phyloP scores from a whole-genome alignment of 352 stramenopile species.

The Phytophthora constricta region DNA sequence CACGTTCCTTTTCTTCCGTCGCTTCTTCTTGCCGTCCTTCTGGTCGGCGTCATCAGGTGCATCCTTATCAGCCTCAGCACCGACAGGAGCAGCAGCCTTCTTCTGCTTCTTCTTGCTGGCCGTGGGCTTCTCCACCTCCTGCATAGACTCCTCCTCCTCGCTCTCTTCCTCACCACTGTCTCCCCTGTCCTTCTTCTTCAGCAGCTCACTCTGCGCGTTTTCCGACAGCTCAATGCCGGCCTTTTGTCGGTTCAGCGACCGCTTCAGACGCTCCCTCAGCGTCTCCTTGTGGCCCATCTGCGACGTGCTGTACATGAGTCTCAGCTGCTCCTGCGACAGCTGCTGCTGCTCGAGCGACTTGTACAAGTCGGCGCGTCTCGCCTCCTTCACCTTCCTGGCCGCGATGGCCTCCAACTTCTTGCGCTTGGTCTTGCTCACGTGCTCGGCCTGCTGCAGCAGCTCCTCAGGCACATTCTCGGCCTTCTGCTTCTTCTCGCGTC shows the following conservation, averaged over 20 bases:
- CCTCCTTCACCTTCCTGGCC: slow-evolving; percentile 81
- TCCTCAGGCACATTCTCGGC: slow-evolving; percentile 59
- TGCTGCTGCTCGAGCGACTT: slow-evolving; percentile 76
- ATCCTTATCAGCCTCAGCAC: slow-evolving; percentile 19
- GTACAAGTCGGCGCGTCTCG: slow-evolving; percentile 72
- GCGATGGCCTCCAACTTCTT: slow-evolving; percentile 83
- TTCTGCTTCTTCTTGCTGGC: slow-evolving; percentile 37
- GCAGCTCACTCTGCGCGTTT: slow-evolving; percentile 59
- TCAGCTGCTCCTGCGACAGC: slow-evolving; percentile 68
- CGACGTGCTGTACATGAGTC: slow-evolving; percentile 79
- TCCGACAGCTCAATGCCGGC: slow-evolving; percentile 66
- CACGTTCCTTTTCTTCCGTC: slow-evolving; percentile 41
- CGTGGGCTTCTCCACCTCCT: slow-evolving; percentile 19
- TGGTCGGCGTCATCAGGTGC: background rate
- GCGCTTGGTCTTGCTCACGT: slow-evolving; percentile 84
- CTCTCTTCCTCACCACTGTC: slow-evolving; percentile 25
- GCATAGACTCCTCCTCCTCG: slow-evolving; percentile 25
- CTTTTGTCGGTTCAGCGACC: slow-evolving; percentile 80
- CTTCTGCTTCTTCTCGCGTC: slow-evolving; percentile 57
- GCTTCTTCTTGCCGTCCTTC: slow-evolving; percentile 39
- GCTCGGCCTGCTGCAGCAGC: slow-evolving; percentile 64
- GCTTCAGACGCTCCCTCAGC: slow-evolving; percentile 76
- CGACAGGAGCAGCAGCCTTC: slow-evolving; percentile 21
- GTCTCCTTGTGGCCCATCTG: slow-evolving; percentile 86
- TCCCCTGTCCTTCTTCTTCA: slow-evolving; percentile 46